Conservation (phyloP, 2,329 filamentous ascomycete genomes). For the Penicillium janthinellum region DNA sequence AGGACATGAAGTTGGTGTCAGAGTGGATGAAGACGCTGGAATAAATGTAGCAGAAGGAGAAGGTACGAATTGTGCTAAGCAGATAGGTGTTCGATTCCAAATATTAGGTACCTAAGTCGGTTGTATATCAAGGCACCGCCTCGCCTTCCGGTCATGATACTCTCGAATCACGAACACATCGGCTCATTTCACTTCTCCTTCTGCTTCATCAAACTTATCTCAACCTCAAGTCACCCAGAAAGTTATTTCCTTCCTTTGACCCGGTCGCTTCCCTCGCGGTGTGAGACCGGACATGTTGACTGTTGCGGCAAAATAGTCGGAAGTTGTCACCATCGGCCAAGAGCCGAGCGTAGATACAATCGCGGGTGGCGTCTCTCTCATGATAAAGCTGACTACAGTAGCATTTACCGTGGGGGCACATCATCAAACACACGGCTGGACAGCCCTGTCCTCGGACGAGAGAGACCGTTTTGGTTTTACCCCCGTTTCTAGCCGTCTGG, state of each 20-base stretch:
- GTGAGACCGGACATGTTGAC: conserved; percentile 11
- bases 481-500: not conserved
- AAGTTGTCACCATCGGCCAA: conserved; percentile 6
- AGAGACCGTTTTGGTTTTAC: not conserved
- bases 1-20: not conserved
- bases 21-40: not conserved
- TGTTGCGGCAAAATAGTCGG: conserved; percentile 9
- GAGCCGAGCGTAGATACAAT: conserved; percentile 9
- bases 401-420: not conserved
- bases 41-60: no score
- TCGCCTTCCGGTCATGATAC: no score
- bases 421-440: not conserved
- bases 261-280: not conserved
- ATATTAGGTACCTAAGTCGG: no score
- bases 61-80: no score
- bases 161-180: no score
- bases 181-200: no score
- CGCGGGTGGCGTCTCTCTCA: conserved; percentile 6
- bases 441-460: not conserved
- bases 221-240: no score
- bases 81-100: no score
- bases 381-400: not conserved
- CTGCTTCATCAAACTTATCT: not conserved
- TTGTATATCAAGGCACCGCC: no score
- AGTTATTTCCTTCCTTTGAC: not conserved